phyloP scores from a whole-genome alignment of 2,329 filamentous ascomycete species.

The Aspergillus udagawae region DNA sequence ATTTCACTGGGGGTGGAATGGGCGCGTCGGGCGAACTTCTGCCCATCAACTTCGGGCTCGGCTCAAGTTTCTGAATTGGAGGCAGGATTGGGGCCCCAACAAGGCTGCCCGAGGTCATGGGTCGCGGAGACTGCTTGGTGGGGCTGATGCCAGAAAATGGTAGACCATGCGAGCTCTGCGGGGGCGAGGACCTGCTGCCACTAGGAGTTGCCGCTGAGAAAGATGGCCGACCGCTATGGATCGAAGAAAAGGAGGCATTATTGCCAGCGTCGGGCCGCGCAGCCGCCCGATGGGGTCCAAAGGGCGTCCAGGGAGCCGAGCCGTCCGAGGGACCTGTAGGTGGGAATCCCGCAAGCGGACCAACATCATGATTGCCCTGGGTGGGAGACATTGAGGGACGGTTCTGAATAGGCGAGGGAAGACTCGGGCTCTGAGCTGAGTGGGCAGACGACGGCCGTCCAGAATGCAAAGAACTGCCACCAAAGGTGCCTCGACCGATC shows the following conservation, averaged over 20 bases:
- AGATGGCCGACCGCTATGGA: conserved; percentile 28
- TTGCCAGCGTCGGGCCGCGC: conserved; percentile 27
- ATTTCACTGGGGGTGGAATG: conserved; percentile 40
- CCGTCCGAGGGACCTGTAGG: conserved; percentile 26
- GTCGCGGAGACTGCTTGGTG: conserved; percentile 43
- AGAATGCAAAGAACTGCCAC: conserved; percentile 27
- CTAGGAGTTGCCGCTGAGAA: conserved; percentile 32
- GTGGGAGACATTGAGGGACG: conserved; percentile 47
- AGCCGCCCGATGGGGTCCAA: conserved; percentile 26
- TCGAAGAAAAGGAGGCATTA: conserved; percentile 25
- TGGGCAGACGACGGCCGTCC: conserved; percentile 42
- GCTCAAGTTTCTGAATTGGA: conserved; percentile 39
- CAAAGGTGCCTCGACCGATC: conserved; percentile 15
- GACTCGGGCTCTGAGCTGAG: conserved; percentile 29
- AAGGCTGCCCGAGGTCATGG: conserved; percentile 32
- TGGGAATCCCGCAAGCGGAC: conserved; percentile 44
- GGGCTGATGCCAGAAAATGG: conserved; percentile 44
- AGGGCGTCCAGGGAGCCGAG: conserved; percentile 29
- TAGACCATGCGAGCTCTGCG: conserved; percentile 34
- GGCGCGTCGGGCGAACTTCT: conserved; percentile 40
- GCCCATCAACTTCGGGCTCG: conserved; percentile 43
- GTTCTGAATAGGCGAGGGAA: conserved; percentile 42
- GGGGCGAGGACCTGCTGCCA: conserved; percentile 31
- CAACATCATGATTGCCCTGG: conserved; percentile 47
- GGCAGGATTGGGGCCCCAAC: conserved; percentile 35